Evolutionary conservation across 148 eudicot species (phyloP), one percentile per base, ranked within the genome.

Genomic region (Rhododendron henanense): DNA sequence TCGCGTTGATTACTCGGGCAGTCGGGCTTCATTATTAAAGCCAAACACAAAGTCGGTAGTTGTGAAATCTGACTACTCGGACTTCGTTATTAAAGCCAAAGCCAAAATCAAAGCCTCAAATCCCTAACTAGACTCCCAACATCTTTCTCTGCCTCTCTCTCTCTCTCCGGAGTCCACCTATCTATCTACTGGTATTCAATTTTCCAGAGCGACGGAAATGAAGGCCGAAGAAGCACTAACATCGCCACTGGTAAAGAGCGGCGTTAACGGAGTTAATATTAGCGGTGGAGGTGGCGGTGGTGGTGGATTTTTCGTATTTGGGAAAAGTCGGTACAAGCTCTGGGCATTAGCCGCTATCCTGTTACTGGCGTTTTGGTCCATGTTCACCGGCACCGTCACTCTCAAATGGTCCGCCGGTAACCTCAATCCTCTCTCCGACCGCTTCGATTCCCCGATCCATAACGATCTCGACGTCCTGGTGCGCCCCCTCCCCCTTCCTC

Each of bases 291-390:
- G 35, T 33, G 35, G 31, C 48, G 15, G 25, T 73, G 28, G 21
- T 1, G 69, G 67, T 6, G 87, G 79, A 0, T 61, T 45, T 33
- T 83, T 1, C 19, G 9, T 67, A 18, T 11, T 90, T n/a, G 92
- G 90, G 11, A 86, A 78, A 63, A 87, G 88, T 5, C 82, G 89
- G 31, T 93, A 92, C 90, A 93, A 93, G 81, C 82, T 93, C 35
- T 92, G 94, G 92, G 94, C 90, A 3, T 59, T 92, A 81, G 85
- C 86, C 6, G 95, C 90, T 1, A 91, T 93, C 39, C 85, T 90
- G 13, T 48, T 93, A 28, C 92, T 93, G 23, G 94, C 95, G 3
- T 53, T 93, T 39, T 93, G 95, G 95, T 93, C 95, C n/a, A 90
- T 93, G 92, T 79, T 93, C 85, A 91, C 94, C 85, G 94, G 93